Base-by-base conservation (phyloP, 2,329 filamentous ascomycete genomes). In the Thielaviopsis cerberus region DNA sequence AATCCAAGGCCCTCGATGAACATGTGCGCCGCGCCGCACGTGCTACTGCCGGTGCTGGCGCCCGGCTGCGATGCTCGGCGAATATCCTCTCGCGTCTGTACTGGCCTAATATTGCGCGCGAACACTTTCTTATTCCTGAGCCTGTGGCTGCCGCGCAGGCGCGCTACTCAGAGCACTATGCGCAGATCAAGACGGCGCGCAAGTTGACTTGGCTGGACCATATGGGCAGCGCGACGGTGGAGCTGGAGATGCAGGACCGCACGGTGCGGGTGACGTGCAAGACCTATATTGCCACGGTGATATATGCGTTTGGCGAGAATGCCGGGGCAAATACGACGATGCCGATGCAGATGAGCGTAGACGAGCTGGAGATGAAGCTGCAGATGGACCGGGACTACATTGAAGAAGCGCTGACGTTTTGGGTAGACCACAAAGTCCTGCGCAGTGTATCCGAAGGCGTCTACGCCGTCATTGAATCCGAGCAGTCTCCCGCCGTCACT, bases 81-180 rank as follows among this genome's bases (percentile, higher is more conserved):
- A 90, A 92, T 67, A 91, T 97, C 55, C 74, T 97, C 4, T 96
- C 90, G 0, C 81, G 89, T 23, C 82, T 95, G 62, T 98, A 94
- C 74, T 98, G 92, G 92, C 92, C 92, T 0, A 55, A 55, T 20
- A 74, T 95, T 23, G 80, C 86, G 54, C 78, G 82, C 61, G 84
- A 88, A 59, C 73, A 75, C 2, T 89, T 89, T 66, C 67, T 72
- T 23, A 73, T 89, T 2, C 87, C 87, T 0, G 61, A 69, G 0
- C 72, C 74, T 1, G 77, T 88, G 51, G 67, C 68, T 1, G 69
- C 76, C 3, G 72, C 86, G 27, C 87, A 94, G 67, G 71, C 77
- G 54, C 75, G 73, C 53, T 97, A 95, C 68, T 83, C 85, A 59
- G 69, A 75, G 4, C 83, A 83, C 15, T 97, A 94, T 66, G 83